phyloP scores from a whole-genome alignment of 129 eudicot species.

The Calendula officinalis region DNA sequence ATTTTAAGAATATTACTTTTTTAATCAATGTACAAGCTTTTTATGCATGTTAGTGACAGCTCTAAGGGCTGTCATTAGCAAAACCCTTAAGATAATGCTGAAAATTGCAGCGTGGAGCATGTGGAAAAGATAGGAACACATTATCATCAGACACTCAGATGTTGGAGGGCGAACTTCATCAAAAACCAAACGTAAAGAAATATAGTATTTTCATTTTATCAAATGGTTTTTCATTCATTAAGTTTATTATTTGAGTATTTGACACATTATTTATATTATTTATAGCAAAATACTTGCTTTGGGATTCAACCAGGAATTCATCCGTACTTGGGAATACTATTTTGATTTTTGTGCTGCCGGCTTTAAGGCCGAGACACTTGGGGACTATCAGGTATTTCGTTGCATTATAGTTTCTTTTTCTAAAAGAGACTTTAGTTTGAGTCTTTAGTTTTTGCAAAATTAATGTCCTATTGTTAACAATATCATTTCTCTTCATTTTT shows the following conservation, averaged over 20 bases:
- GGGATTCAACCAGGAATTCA: conserved; percentile 87
- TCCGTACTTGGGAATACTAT: conserved; percentile 89
- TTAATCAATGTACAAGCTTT: no score
- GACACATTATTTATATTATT: no score
- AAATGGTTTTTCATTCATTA: not conserved
- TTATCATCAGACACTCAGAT: conserved; percentile 77
- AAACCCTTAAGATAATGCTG: no score
- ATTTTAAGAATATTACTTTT: no score
- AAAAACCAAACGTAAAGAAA: conserved; percentile 54
- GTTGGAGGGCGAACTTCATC: conserved; percentile 72
- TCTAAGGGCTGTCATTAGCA: no score
- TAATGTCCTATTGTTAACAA: no score
- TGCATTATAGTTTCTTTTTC: no score
- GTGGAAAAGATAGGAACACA: conserved; percentile 85
- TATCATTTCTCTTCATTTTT: no score
- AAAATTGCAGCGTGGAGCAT: conserved; percentile 66
- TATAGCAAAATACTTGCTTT: conserved; percentile 58
- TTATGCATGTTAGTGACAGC: no score
- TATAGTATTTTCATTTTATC: not conserved
- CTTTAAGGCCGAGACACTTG: conserved; percentile 68
- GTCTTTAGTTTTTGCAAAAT: no score
- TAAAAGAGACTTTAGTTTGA: not conserved
- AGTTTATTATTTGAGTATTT: not conserved
- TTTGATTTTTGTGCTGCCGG: conserved; percentile 93
- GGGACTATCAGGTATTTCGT: conserved; percentile 66